A percentile compares a stretch with the other conserved stretches of the same genome.
phyloP scores from a whole-genome alignment of 2,329 filamentous ascomycete species.

The Clonostachys rosea region DNA sequence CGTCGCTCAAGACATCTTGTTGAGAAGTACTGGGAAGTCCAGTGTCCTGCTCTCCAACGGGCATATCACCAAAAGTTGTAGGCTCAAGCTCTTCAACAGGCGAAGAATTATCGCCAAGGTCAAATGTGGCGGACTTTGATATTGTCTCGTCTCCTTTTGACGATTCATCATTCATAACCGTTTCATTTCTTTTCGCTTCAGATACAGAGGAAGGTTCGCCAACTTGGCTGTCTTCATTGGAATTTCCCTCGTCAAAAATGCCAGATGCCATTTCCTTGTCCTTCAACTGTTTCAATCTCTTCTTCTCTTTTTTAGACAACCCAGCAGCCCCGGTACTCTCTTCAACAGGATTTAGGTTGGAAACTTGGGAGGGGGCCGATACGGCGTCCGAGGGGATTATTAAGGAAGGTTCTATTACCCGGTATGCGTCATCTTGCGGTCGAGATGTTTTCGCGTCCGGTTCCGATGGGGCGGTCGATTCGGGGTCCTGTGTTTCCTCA shows the following conservation, averaged over 20 bases:
- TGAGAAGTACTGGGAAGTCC: too few relatives aligned
- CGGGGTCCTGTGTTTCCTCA: conserved; percentile 4
- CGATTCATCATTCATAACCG: neutral
- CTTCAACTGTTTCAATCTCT: conserved; percentile 1
- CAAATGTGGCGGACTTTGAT: conserved; percentile 3
- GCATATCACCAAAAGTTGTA: neutral
- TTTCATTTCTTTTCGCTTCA: neutral
- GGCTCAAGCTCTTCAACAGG: neutral
- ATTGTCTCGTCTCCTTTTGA: neutral
- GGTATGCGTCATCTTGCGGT: neutral
- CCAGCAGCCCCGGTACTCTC: neutral
- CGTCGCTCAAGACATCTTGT: too few relatives aligned
- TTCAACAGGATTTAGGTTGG: neutral
- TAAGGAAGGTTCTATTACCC: neutral
- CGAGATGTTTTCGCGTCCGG: neutral
- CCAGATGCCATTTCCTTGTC: neutral
- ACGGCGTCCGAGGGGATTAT: too few relatives aligned
- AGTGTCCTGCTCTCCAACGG: neutral
- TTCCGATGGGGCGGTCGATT: conserved; percentile 2
- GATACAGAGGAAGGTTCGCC: too few relatives aligned
- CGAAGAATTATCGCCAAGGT: conserved; percentile 1
- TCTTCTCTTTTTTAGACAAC: conserved; percentile 3
- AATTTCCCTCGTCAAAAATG: neutral
- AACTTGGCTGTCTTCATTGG: neutral
- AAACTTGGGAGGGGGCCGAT: neutral